These are phyloP conservation scores for Citrus sp. DNA, from an alignment of 345 rosid genomes.

Conservation along the genomic window DNA sequence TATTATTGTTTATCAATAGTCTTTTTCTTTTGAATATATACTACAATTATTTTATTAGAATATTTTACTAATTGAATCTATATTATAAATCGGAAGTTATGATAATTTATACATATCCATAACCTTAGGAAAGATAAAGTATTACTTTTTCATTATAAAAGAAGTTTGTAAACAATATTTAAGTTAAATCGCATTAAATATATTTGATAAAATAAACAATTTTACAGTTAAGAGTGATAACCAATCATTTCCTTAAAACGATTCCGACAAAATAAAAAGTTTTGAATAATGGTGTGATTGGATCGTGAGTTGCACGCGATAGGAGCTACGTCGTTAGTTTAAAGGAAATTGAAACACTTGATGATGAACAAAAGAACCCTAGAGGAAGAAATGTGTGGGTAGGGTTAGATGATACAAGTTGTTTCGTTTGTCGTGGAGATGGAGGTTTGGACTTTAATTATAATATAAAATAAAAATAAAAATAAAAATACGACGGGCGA, in stretches of 20 bases:
- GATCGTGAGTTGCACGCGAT: constrained; percentile 14
- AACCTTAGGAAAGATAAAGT: not conserved
- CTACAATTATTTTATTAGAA: too few relatives aligned
- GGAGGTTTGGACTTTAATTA: constrained; percentile 12
- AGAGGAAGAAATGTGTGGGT: constrained; percentile 25
- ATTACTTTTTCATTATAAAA: not conserved
- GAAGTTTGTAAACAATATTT: not conserved
- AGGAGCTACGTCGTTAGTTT: not conserved
- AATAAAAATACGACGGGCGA: not conserved
- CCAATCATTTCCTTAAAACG: not conserved
- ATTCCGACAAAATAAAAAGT: not conserved
- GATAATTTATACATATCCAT: not conserved
- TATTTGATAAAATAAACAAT: not conserved
- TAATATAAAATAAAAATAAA: not conserved
- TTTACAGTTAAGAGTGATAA: not conserved
- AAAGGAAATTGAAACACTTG: constrained; percentile 15
- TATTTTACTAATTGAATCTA: too few relatives aligned
- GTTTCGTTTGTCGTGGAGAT: constrained; percentile 12
- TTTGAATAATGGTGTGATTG: not conserved
- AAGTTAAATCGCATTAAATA: not conserved
- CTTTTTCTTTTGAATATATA: not conserved
- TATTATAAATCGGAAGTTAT: not conserved
- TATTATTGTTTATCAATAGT: not conserved
- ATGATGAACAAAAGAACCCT: constrained; percentile 27
- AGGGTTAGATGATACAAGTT: constrained; percentile 30